Evolutionary conservation across 805 yeast species (phyloP), one percentile per base, ranked within the genome.

Genomic region (Myxozyma vanderwaltii): DNA sequence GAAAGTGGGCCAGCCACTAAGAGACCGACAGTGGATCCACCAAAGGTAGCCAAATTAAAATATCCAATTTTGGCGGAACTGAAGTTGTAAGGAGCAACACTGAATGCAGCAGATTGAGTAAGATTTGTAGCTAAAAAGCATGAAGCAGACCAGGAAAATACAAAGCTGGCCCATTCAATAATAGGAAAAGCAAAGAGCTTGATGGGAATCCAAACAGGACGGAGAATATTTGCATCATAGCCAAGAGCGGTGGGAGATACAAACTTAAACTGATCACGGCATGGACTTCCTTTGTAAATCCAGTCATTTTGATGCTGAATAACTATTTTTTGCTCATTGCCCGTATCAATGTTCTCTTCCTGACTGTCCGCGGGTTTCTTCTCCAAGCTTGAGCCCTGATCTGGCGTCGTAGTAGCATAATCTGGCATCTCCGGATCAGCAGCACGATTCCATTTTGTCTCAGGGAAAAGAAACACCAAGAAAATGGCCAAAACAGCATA

Each of bases 381-480:
- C 40, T 21, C 51, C 13, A n/a, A 12, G 8, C 19, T 15, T 6
- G 27, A 35, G 31, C 21, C 23, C 35, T 48, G 31, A 19, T 23
- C 33, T 3, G 19, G 19, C 2, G 29, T 12, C 3, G 38, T 31
- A 17, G n/a, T 15, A 8, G 12, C 26, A 23, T 35, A 6, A 29
- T 48, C 51, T 17, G 48, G 36, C 40, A 17, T 3, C 2, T n/a
- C 24, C 2, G 40, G 17, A 24, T 29, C 27, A 4, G 51, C 51
- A 3, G 36, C 17, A 4, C 51, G 40, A 23, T 48, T 48, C 51
- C 51, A 48, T 23, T 48, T 48, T 8, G 51, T 48, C 43, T 48
- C 51, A 1, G 51, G 51, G n/a, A 48, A 17, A 6, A 48, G 41
- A 10, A 36, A 19, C 5, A 47, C 39, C 17, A 15, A 10, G 31